Conservation (phyloP, 1,284 basidiomycete species). For the Stygiomarasmius scandens region DNA sequence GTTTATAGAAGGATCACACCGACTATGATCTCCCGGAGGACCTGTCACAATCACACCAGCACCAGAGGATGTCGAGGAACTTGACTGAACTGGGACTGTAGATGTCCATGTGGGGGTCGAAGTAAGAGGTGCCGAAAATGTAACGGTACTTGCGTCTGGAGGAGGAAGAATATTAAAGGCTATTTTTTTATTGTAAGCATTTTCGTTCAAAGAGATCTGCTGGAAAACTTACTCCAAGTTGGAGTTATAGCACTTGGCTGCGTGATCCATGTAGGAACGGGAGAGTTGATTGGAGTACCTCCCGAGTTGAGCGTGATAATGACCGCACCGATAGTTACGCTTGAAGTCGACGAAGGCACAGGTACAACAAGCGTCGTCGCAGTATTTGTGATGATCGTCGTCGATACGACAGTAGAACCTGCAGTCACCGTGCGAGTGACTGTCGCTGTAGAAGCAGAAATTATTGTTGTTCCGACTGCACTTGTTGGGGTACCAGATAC, state of each 20-base stretch:
- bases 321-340: constrained; percentile 9
- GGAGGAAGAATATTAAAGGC: constrained; percentile 11
- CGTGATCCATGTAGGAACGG: constrained; percentile 13
- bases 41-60: constrained; percentile 12
- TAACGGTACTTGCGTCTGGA: constrained; percentile 8
- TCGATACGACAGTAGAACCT: background rate
- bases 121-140: constrained; percentile 17
- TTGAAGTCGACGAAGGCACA: constrained; percentile 10
- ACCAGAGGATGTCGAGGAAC: constrained; percentile 13
- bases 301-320: constrained; percentile 10
- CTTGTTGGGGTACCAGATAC: no score
- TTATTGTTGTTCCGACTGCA: background rate
- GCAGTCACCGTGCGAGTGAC: background rate
- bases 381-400: constrained; percentile 8
- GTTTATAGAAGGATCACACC: constrained; percentile 1
- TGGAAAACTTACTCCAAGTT: constrained; percentile 12
- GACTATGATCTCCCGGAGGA: constrained; percentile 13
- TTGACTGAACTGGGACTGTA: background rate
- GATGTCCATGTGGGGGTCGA: constrained; percentile 13
- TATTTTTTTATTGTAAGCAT: background rate
- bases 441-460: constrained; percentile 14
- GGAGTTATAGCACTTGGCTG: constrained; percentile 11
- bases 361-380: constrained; percentile 12
- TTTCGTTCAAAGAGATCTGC: background rate
- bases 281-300: constrained; percentile 16